Base-by-base conservation (phyloP, 139 green algal genomes). In the Yamagishiella unicocca region DNA sequence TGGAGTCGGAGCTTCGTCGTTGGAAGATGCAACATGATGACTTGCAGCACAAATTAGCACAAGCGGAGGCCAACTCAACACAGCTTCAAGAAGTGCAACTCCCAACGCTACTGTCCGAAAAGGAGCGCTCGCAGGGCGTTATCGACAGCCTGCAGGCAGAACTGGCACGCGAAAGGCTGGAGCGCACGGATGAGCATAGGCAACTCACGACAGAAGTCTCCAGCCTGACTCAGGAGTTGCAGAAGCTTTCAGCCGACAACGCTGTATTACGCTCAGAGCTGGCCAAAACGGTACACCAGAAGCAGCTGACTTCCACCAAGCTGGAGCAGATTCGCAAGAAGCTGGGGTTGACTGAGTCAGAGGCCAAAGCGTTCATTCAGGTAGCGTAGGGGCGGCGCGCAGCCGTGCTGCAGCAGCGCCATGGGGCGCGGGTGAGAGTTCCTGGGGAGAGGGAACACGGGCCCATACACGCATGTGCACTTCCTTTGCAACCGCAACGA, bases 331-430 rank as follows among this genome's bases (percentile, higher is more conserved):
- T 85, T 9, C 61, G 77, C 2, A 82, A 86, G 50, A 77, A 78
- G 76, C 77, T 86, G 38, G 76, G 80, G 14, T 50, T 80, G 45
- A 46, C 66, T 27, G 76, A 86, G 37, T 71, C 61, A 2, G 68
- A 82, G 45, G 76, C 80, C 31, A 86, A 86, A 53, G 85, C 68
- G 0, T 79, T 78, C 45, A 80, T 87, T 27, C 82, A 87, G 82
- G 82, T 81, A 33, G 2, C 12, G 50, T 58, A n/a, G n/a, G n/a
- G n/a, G n/a, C n/a, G n/a, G n/a, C n/a, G n/a, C n/a, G n/a, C n/a
- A n/a, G 6, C 27, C 67, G 43, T 43, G 22, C 45, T n/a, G 3
- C 24, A 68, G 27, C 17, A 37, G 61, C 33, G 61, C 24, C 61
- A 81, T 62, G 72, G 17, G 38, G n/a, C n/a, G n/a, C n/a, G n/a